phyloP scores from a whole-genome alignment of 2,329 filamentous ascomycete genomes.

The Diaporthe velutina region DNA sequence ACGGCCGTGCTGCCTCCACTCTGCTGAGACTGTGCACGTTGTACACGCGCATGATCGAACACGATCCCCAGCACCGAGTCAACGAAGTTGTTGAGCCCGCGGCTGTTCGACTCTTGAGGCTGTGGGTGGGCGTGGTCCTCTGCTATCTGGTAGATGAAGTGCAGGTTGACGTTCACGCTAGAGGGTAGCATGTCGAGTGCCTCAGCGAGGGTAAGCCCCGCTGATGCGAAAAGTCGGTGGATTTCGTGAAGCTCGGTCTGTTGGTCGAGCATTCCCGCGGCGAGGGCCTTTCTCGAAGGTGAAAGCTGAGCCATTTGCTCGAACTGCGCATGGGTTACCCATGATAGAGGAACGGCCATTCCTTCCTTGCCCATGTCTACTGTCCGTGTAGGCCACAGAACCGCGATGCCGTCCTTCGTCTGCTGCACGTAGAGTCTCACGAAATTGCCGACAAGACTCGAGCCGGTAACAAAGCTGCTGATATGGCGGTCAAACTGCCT shows the following conservation, averaged over 20 bases:
- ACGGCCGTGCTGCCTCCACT: slow-evolving; percentile 60
- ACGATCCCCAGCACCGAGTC: slow-evolving; percentile 87
- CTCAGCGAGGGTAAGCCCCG: slow-evolving; percentile 84
- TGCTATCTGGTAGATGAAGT: slow-evolving; percentile 85
- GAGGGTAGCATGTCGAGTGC: slow-evolving; percentile 81
- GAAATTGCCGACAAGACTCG: slow-evolving; percentile 96
- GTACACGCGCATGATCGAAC: slow-evolving; percentile 87
- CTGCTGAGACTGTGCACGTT: slow-evolving; percentile 74
- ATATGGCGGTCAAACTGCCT: slow-evolving; percentile 90
- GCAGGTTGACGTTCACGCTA: slow-evolving; percentile 90
- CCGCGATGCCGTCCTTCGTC: slow-evolving; percentile 87
- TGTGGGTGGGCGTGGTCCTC: slow-evolving; percentile 75
- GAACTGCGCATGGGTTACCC: slow-evolving; percentile 82
- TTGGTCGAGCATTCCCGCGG: slow-evolving; percentile 63
- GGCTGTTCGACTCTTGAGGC: slow-evolving; percentile 65
- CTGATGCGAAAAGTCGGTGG: slow-evolving; percentile 79
- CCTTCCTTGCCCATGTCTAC: slow-evolving; percentile 74
- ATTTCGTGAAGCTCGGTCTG: slow-evolving; percentile 58
- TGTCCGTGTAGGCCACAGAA: slow-evolving; percentile 89
- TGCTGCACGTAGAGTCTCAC: slow-evolving; percentile 92
- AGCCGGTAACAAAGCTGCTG: slow-evolving; percentile 91
- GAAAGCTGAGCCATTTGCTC: slow-evolving; percentile 62
- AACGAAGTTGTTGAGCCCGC: slow-evolving; percentile 88
- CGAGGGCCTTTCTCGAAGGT: slow-evolving; percentile 58
- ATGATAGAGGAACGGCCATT: slow-evolving; percentile 85